These are phyloP conservation scores for Oxyria digyna DNA, from an alignment of 148 eudicot species.

Conservation along the genomic window DNA sequence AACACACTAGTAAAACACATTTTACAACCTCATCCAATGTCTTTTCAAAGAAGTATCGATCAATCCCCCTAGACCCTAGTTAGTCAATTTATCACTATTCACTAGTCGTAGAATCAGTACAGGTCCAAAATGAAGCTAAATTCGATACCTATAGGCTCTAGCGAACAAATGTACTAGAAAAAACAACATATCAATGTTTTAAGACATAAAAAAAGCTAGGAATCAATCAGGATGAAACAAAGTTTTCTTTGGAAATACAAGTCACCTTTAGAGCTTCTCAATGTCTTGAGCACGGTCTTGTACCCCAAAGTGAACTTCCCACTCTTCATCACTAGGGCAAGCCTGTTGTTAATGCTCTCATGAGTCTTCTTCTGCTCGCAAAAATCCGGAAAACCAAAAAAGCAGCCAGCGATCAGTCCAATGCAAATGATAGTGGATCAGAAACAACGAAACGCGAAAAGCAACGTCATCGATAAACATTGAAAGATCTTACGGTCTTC, in stretches of 20 bases:
- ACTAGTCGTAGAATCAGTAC: not conserved
- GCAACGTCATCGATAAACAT: not conserved
- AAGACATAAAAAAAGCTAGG: not conserved
- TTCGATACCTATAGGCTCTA: not conserved
- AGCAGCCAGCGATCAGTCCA: not conserved
- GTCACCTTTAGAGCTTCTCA: slow-evolving; percentile 43
- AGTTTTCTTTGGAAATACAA: not conserved
- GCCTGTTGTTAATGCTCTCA: slow-evolving; percentile 59
- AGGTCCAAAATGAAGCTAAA: not conserved
- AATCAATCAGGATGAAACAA: not conserved
- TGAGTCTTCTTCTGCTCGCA: slow-evolving; percentile 54
- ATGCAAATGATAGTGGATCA: not conserved
- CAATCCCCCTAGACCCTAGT: not conserved
- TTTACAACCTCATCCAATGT: not conserved
- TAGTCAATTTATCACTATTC: not conserved
- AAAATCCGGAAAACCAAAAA: not conserved
- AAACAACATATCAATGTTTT: not conserved
- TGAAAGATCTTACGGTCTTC: slow-evolving; percentile 29
- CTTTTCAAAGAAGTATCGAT: not conserved
- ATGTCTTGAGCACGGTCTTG: slow-evolving; percentile 51
- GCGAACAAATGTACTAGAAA: not conserved
- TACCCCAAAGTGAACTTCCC: slow-evolving; percentile 48
- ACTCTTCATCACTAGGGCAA: slow-evolving; percentile 63
- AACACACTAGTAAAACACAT: not conserved
- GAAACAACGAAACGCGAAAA: not conserved